Base-by-base conservation (phyloP, 306 rosid genomes). In the Trichosanthes truncata region DNA sequence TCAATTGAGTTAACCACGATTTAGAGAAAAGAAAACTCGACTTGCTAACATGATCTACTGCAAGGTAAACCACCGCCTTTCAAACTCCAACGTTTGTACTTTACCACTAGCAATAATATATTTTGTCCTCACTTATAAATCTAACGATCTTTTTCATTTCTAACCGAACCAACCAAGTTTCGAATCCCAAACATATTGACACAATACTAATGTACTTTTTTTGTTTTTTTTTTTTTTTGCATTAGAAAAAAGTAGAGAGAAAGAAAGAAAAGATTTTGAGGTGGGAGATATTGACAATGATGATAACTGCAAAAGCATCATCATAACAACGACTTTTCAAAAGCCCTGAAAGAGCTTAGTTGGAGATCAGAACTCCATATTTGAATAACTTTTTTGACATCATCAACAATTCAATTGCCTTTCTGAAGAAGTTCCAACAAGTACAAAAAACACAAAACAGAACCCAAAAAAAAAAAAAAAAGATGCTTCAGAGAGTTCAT, bases 301-400 rank as follows among this genome's bases (percentile, higher is more conserved):
- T 45, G 76, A 72, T 25, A 23, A 72, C 40, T 72, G 57, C 77
- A 72, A 72, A 46, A 43, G 7, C 57, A 72, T 72, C 77, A 72
- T 72, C 57, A 72, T 25, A 45, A 25, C 77, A 72, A 45, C 3
- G 57, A 72, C 77, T 72, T 23, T 25, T 45, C 35, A 3, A 26
- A 45, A 45, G 6, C 38, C 77, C 57, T 72, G 76, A 43, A 43
- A 71, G 56, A 12, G 55, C 55, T 43, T 41, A 69, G 53, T 69
- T 40, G 52, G 52, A 41, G 48, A 69, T 18, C 51, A 18, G 1
- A 20, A 67, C 74, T 35, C 46, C 7, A 60, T 13, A 51, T 20
- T 52, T 52, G 35, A 59, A 26, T 9, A 23, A 6, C 57, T 21
- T 25, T 25, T 33, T 26, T 60, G 36, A 62, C 41, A 31, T 62